phyloP scores from a whole-genome alignment of 2,329 filamentous ascomycete genomes.

The Cladophialophora immunda region DNA sequence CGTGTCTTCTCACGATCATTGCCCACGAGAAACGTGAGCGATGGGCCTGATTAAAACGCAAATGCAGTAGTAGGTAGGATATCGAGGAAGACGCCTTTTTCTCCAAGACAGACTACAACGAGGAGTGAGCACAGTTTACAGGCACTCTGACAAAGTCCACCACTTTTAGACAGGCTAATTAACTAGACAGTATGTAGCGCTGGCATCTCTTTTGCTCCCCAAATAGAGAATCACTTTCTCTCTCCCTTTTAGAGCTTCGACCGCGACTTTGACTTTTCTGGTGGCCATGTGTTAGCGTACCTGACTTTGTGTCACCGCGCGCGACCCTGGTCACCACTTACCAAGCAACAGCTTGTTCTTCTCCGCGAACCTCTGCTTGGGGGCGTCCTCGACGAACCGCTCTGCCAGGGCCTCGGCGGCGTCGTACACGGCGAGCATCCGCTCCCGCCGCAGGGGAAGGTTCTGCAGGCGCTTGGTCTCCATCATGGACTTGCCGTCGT shows the following conservation, averaged over 20 bases:
- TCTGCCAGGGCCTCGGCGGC: slow-evolving; percentile 59
- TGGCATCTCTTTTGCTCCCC: neutral
- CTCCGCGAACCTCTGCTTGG: slow-evolving; percentile 53
- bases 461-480: slow-evolving; percentile 62
- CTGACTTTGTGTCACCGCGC: too few relatives aligned
- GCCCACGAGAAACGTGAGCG: neutral
- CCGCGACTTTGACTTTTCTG: slow-evolving; percentile 10
- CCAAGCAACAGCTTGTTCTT: slow-evolving; percentile 44
- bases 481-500: slow-evolving; percentile 63
- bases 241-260: neutral
- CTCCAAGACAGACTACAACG: neutral
- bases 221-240: neutral
- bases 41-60: neutral
- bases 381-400: slow-evolving; percentile 59
- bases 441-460: slow-evolving; percentile 52
- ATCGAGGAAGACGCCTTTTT: neutral
- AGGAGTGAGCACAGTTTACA: neutral
- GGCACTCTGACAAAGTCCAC: neutral
- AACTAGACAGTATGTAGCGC: neutral
- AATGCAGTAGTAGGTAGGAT: neutral
- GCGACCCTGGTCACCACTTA: slow-evolving; percentile 18
- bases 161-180: neutral
- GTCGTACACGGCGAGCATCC: slow-evolving; percentile 59
- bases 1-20: neutral
- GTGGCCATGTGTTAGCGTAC: neutral